A percentile compares a stretch with the other conserved stretches of the same genome.
Conservation (phyloP, 495 filamentous ascomycete genomes). For the Penicillium cataractarum region DNA sequence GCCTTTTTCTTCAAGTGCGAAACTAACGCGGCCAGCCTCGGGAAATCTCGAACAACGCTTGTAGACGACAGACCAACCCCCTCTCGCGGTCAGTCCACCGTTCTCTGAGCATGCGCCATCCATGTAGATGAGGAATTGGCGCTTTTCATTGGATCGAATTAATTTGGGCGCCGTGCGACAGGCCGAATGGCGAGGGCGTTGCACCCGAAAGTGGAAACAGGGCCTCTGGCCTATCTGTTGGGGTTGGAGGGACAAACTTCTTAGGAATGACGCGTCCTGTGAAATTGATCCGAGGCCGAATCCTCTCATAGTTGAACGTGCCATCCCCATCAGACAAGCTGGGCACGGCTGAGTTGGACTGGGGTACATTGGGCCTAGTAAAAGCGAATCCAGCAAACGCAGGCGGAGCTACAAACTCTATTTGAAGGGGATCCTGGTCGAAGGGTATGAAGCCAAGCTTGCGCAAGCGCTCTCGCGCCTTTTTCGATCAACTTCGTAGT, state of each 20-base stretch:
- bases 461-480: neutral
- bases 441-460: neutral
- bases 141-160: neutral
- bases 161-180: neutral
- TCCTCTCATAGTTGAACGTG: neutral
- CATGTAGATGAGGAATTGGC: neutral
- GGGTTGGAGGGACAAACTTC: neutral
- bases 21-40: neutral
- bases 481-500: neutral
- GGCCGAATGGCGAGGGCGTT: neutral
- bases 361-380: neutral
- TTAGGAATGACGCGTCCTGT: neutral
- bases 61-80: neutral
- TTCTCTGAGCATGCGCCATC: neutral
- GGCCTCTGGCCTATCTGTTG: neutral
- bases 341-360: neutral
- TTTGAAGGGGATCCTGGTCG: neutral
- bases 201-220: neutral
- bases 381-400: neutral
- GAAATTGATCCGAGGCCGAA: neutral
- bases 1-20: neutral
- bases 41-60: neutral
- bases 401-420: neutral
- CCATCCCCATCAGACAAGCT: neutral
- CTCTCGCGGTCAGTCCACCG: neutral